These are phyloP conservation scores for Microsporum canis DNA, from an alignment of 2,329 filamentous ascomycete species.

Conservation along the genomic window DNA sequence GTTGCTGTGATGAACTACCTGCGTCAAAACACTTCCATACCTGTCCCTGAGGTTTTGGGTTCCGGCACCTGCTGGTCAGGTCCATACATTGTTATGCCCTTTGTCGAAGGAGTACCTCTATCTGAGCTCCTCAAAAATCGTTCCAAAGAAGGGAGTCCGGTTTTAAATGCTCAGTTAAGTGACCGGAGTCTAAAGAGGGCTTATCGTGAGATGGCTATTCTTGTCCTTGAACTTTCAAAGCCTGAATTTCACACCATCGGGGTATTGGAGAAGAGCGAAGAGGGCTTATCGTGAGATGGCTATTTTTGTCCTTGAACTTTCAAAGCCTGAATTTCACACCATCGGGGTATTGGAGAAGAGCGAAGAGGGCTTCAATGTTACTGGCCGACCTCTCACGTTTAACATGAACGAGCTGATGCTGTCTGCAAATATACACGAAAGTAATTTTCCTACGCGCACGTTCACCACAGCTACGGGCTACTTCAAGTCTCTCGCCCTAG, in stretches of 20 bases:
- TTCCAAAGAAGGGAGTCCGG: conserved; percentile 6
- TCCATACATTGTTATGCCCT: conserved; percentile 20
- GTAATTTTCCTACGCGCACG: conserved; percentile 3
- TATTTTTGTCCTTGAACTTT: conserved; percentile 14
- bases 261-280: conserved; percentile 5
- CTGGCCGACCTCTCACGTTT: conserved; percentile 29
- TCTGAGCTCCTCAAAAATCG: conserved; percentile 18
- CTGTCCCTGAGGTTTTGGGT: conserved; percentile 18
- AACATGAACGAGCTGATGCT: conserved; percentile 34
- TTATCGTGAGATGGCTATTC: conserved; percentile 14
- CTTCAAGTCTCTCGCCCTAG: conserved; percentile 30
- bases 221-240: conserved; percentile 14
- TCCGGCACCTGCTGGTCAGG: conserved; percentile 18
- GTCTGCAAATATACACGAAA: conserved; percentile 17
- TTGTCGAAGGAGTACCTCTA: conserved; percentile 19
- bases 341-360: conserved; percentile 11
- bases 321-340: conserved; percentile 11
- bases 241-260: conserved; percentile 14
- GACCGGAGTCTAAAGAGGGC: conserved; percentile 9
- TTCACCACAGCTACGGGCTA: conserved; percentile 31
- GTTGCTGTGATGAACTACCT: conserved; percentile 21
- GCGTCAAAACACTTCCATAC: conserved; percentile 18
- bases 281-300: conserved; percentile 14
- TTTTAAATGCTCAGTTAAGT: conserved; percentile 14
- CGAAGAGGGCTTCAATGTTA: conserved; percentile 7